phyloP scores from a whole-genome alignment of 805 yeast genomes.

The Saccharomycopsis selenospora region DNA sequence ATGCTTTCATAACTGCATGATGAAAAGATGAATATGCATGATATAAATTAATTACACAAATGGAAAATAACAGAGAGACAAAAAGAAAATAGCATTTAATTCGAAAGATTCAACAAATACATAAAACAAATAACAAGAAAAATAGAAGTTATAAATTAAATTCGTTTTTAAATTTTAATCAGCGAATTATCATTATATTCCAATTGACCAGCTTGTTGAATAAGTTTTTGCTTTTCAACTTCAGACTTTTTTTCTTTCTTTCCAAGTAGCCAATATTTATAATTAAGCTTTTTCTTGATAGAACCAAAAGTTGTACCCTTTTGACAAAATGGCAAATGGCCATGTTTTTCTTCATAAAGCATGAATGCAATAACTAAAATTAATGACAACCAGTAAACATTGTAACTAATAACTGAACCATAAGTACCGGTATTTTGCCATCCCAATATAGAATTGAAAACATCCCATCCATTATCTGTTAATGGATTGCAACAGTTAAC shows the following conservation, averaged over 20 bases:
- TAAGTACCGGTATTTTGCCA: slow-evolving; percentile 96
- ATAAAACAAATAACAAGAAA: no score
- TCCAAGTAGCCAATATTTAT: slow-evolving; percentile 1
- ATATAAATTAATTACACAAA: no score
- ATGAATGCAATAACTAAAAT: slow-evolving; percentile 49
- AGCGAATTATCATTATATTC: no score
- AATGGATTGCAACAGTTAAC: slow-evolving; percentile 96
- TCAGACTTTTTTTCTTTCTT: background rate
- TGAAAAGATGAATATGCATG: no score
- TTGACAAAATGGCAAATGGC: slow-evolving; percentile 59
- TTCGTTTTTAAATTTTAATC: no score
- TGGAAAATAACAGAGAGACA: no score
- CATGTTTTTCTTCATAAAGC: slow-evolving; percentile 76
- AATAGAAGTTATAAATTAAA: no score
- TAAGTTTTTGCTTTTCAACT: background rate
- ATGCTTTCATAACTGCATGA: no score
- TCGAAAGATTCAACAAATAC: no score
- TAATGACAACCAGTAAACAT: slow-evolving; percentile 74
- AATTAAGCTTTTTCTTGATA: background rate
- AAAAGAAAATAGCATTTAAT: no score
- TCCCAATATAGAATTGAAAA: slow-evolving; percentile 86
- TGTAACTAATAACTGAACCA: slow-evolving; percentile 84
- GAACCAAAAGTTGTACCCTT: background rate
- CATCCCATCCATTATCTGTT: slow-evolving; percentile 90
- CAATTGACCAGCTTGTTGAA: background rate